Base-by-base conservation (phyloP, 768 basidiomycete genomes). In the Cystoderma amianthinum region DNA sequence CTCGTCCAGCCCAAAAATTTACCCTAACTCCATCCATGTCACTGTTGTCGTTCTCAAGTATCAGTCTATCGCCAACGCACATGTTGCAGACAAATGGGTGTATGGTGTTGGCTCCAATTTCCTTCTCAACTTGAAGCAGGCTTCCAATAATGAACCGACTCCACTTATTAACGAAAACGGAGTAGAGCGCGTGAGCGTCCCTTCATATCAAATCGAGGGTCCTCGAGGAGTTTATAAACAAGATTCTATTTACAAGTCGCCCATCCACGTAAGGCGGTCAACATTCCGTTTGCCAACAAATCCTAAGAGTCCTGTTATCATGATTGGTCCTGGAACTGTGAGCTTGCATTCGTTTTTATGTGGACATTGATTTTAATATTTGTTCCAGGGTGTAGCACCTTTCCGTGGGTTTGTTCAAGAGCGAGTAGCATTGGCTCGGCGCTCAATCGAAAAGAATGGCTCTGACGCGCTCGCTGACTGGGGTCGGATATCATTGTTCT, bases 361-460 rank as follows among this genome's bases (percentile, higher is more conserved):
- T 32, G 7, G 25, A 28, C 7, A 28, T 28, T n/a, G 7, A 7
- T 28, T 7, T 7, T 28, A 7, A n/a, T 28, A 7, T 7, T n/a
- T 32, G 30, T 16, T 44, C 11, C 44, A 95, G 92, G 96, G 96
- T 69, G 93, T 99, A 42, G 96, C 96, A 35, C 96, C 96, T 6
- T 99, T 99, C 89, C 88, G 96, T 46, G 96, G 95, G 2, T 99
- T 99, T 63, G 78, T 98, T 6, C 96, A 99, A 65, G 96, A 99
- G 60, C 90, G 96, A 50, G 85, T 99, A 32, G 93, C 93, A 7
- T 82, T 98, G 22, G 96, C 94, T 10, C 86, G 89, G 46, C 91
- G 92, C 46, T 88, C 93, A 0, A 74, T 93, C 42, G 94, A 94
- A 53, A 97, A 97, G 76, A 94, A 94, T 54, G 95, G 95, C 5